A percentile compares a stretch with the other conserved stretches of the same genome.
phyloP scores from a whole-genome alignment of 176 grass and related monocot genomes.

The Oryza meyeriana region DNA sequence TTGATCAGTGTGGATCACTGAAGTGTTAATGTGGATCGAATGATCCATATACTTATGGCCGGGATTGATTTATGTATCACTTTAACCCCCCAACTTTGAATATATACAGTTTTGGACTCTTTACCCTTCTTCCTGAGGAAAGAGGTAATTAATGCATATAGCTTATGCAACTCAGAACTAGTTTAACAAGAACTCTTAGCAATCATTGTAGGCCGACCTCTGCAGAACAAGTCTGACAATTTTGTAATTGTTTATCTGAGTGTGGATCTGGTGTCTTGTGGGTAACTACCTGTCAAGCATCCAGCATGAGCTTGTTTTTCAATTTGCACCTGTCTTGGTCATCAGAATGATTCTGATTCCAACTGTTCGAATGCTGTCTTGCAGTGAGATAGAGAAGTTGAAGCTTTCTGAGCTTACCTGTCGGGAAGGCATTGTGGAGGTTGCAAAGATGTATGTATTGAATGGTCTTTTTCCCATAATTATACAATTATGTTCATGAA shows the following conservation, averaged over 20 bases:
- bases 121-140: background rate
- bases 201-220: background rate
- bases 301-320: background rate
- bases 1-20: background rate
- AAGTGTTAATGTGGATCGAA: background rate
- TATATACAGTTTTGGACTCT: background rate
- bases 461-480: background rate
- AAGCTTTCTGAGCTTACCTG: constrained; percentile 91
- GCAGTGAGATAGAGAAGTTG: constrained; percentile 92
- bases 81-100: background rate
- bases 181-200: background rate
- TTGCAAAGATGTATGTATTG: constrained; percentile 69
- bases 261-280: background rate
- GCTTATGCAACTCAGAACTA: background rate
- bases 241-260: background rate
- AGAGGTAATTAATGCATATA: background rate
- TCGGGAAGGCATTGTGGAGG: constrained; percentile 83
- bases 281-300: background rate
- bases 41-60: background rate
- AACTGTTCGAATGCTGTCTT: constrained; percentile 18
- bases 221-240: background rate
- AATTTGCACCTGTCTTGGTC: background rate
- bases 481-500: background rate
- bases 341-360: constrained; percentile 16
- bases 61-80: background rate